A percentile compares a stretch with the other conserved stretches of the same genome.
These are phyloP conservation scores for Nigrospora oryzae DNA, from an alignment of 2,329 filamentous ascomycete genomes.

Conservation along the genomic window DNA sequence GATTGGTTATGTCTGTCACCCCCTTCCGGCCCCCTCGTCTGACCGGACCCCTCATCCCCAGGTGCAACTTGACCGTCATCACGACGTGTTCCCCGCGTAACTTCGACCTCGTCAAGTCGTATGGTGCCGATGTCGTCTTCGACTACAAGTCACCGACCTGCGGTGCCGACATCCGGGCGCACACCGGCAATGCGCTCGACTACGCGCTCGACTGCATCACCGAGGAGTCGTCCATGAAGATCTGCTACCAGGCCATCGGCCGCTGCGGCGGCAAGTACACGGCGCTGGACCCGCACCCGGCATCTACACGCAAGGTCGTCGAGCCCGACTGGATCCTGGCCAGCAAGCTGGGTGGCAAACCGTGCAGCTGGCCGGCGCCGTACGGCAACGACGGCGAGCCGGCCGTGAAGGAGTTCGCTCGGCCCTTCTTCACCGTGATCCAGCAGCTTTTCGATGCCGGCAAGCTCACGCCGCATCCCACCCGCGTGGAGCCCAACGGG, in stretches of 20 bases:
- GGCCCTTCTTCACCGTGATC: constrained; percentile 4
- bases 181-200: constrained; percentile 22
- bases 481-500: constrained; percentile 1
- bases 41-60: neutral
- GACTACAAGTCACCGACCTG: constrained; percentile 16
- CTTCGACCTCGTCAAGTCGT: constrained; percentile 20
- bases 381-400: constrained; percentile 4
- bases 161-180: constrained; percentile 18
- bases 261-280: constrained; percentile 18
- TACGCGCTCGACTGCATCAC: constrained; percentile 28
- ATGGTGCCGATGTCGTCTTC: constrained; percentile 26
- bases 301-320: constrained; percentile 3
- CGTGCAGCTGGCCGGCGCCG: neutral
- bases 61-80: constrained; percentile 1
- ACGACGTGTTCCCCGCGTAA: constrained; percentile 1
- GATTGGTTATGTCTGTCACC: neutral
- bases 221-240: constrained; percentile 13
- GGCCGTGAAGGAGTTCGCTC: neutral
- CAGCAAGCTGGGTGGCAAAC: neutral
- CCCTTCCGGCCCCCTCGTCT: neutral
- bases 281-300: constrained; percentile 3
- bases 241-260: constrained; percentile 26
- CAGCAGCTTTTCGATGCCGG: constrained; percentile 5
- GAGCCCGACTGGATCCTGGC: constrained; percentile 6
- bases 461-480: constrained; percentile 4